Evolutionary conservation across 2,329 filamentous ascomycete genomes (phyloP).

Genomic region (Acephala macrosclerotiorum): DNA sequence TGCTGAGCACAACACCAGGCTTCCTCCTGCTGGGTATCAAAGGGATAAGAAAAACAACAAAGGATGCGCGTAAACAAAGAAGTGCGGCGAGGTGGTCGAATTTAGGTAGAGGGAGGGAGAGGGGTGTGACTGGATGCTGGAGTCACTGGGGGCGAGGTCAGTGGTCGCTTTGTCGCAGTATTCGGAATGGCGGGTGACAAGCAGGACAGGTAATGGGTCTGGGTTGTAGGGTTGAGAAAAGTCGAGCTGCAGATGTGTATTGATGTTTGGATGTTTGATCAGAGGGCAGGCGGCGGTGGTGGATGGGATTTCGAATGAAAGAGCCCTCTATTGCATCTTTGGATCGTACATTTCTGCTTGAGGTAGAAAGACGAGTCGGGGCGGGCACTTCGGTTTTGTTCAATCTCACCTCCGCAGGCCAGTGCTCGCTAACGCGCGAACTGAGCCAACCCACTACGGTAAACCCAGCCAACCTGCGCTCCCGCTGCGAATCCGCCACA

Average conservation of each 20-base stretch:
- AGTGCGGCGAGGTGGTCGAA: slow-evolving; percentile 26
- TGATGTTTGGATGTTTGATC: slow-evolving; percentile 18
- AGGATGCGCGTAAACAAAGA: slow-evolving; percentile 27
- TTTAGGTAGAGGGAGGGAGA: slow-evolving; percentile 26
- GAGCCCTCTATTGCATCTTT: slow-evolving; percentile 41
- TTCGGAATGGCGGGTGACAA: slow-evolving; percentile 21
- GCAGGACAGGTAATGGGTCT: slow-evolving; percentile 11
- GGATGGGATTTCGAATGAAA: slow-evolving; percentile 42
- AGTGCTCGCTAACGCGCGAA: too few species aligned
- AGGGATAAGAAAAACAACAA: slow-evolving; percentile 35
- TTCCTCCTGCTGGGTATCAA: slow-evolving; percentile 36
- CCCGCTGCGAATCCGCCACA: too few species aligned
- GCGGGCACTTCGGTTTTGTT: slow-evolving; percentile 35
- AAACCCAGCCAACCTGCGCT: too few species aligned
- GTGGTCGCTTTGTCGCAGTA: slow-evolving; percentile 34
- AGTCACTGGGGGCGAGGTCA: slow-evolving; percentile 29
- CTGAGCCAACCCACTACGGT: too few species aligned
- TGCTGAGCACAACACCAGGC: slow-evolving; percentile 29
- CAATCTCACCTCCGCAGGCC: background rate
- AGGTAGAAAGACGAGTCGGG: slow-evolving; percentile 31
- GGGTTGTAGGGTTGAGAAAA: slow-evolving; percentile 10
- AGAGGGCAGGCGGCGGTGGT: slow-evolving; percentile 14
- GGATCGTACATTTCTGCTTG: slow-evolving; percentile 41
- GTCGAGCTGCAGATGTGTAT: slow-evolving; percentile 9
- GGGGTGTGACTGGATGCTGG: slow-evolving; percentile 25